These are phyloP conservation scores for Peniophora sp. DNA, from an alignment of 1,284 basidiomycete genomes.

Conservation along the genomic window DNA sequence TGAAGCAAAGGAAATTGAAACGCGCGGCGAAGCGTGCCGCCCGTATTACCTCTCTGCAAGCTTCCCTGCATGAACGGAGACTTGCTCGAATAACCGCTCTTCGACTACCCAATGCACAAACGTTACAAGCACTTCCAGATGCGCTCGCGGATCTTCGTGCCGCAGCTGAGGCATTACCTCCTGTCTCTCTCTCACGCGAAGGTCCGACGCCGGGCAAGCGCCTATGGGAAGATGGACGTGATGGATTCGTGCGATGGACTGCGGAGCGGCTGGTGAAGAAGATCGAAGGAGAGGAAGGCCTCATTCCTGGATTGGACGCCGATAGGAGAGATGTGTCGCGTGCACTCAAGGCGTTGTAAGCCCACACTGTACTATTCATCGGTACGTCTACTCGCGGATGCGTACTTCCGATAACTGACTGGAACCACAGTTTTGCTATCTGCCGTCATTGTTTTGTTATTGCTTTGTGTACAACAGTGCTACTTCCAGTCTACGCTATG, in stretches of 20 bases:
- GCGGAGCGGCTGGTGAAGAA: slow-evolving; percentile 43
- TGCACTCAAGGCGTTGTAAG: too few relatives aligned
- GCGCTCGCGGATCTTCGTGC: slow-evolving; percentile 31
- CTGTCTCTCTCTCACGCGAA: slow-evolving; percentile 36
- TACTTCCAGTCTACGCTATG: too few relatives aligned
- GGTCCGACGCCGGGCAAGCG: slow-evolving; percentile 51
- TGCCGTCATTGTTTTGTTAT: too few relatives aligned
- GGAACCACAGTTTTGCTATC: too few relatives aligned
- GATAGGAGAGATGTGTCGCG: too few relatives aligned
- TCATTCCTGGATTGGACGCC: too few relatives aligned
- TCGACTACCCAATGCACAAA: slow-evolving; percentile 22
- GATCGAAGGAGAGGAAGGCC: slow-evolving; percentile 27
- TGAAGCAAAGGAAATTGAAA: slow-evolving; percentile 57
- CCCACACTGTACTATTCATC: too few relatives aligned
- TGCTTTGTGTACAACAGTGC: too few relatives aligned
- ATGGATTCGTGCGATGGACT: slow-evolving; percentile 66
- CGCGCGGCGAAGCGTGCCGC: slow-evolving; percentile 41
- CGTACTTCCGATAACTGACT: too few relatives aligned
- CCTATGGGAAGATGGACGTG: slow-evolving; percentile 60
- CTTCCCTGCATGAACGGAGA: slow-evolving; percentile 33
- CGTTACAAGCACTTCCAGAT: slow-evolving; percentile 16
- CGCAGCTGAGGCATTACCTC: slow-evolving; percentile 40
- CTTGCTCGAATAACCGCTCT: slow-evolving; percentile 40
- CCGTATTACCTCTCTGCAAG: slow-evolving; percentile 35
- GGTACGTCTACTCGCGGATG: too few relatives aligned